A percentile compares a stretch with the other conserved stretches of the same genome.
phyloP scores from a whole-genome alignment of 2,329 filamentous ascomycete species.

The Cryphonectria radicalis region DNA sequence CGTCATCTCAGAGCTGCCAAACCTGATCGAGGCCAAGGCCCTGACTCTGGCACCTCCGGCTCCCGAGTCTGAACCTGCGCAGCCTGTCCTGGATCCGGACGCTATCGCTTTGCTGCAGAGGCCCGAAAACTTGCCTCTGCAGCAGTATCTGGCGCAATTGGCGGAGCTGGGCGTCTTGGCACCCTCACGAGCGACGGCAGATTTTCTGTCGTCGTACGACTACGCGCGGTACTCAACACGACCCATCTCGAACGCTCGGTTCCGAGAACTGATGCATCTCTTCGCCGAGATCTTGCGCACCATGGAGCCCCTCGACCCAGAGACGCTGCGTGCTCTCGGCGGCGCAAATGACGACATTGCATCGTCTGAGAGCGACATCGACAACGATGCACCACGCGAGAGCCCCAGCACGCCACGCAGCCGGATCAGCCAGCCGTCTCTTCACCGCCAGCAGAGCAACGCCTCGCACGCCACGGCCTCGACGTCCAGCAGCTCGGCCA shows the following conservation, averaged over 20 bases:
- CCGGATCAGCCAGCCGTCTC: conserved; percentile 17
- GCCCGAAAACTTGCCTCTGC: conserved; percentile 71
- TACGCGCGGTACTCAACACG: conserved; percentile 78
- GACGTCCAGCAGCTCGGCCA: conserved; percentile 24
- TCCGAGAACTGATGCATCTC: conserved; percentile 78
- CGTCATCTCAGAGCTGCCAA: conserved; percentile 82
- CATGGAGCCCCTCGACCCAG: conserved; percentile 69
- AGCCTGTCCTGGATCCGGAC: conserved; percentile 62
- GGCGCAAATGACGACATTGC: conserved; percentile 36
- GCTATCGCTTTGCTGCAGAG: conserved; percentile 75
- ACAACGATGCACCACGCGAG: conserved; percentile 50
- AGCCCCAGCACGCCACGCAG: conserved; percentile 46
- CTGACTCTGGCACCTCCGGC: conserved; percentile 76
- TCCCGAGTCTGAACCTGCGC: conserved; percentile 43
- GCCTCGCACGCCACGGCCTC: conserved; percentile 10
- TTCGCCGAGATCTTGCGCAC: conserved; percentile 80
- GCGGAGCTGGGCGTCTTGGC: conserved; percentile 66
- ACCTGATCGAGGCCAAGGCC: conserved; percentile 90
- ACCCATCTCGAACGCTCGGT: conserved; percentile 70
- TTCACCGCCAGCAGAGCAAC: conserved; percentile 31
- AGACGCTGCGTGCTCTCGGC: conserved; percentile 47
- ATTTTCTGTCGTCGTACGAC: conserved; percentile 81
- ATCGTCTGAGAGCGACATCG: conserved; percentile 45
- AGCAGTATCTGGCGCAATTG: conserved; percentile 78
- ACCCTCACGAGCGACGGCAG: conserved; percentile 49